These are phyloP conservation scores for Poa annua DNA, from an alignment of 176 grass and related monocot species.

Conservation along the genomic window DNA sequence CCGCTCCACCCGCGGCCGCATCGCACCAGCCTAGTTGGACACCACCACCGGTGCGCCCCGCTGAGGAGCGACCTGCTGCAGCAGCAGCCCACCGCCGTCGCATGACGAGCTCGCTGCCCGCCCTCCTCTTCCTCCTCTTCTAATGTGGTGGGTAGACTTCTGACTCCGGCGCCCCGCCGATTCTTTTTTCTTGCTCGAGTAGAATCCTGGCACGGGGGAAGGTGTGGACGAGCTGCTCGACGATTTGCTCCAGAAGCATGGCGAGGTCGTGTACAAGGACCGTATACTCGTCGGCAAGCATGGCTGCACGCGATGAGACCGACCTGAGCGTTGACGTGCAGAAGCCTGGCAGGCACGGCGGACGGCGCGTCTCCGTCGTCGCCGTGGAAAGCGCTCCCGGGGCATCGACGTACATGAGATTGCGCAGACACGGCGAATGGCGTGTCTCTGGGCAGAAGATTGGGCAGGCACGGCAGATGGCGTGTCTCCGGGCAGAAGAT, in stretches of 20 bases:
- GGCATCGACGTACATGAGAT: no score
- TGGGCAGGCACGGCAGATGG: no score
- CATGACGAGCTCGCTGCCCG: conserved; percentile 40
- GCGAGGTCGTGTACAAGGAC: conserved; percentile 90
- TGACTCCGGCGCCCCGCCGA: not conserved
- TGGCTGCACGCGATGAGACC: no score
- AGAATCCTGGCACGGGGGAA: conserved; percentile 52
- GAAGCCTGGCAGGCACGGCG: no score
- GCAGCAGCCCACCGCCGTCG: not conserved
- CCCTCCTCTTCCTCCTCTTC: conserved; percentile 49
- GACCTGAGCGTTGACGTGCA: no score
- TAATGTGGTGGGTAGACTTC: conserved; percentile 40
- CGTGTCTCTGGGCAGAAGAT: no score
- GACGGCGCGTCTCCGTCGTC: no score
- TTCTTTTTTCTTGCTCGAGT: not conserved
- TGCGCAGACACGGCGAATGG: no score
- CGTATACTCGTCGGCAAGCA: no score
- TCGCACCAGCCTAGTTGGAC: not conserved
- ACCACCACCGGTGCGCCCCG: conserved; percentile 6
- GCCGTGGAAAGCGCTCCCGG: no score
- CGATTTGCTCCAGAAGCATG: conserved; percentile 88
- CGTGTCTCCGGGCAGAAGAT: no score
- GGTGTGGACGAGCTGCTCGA: conserved; percentile 83
- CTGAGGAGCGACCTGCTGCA: conserved; percentile 37
- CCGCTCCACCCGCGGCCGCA: not conserved